Percentiles rank a stretch among this genome's conserved stretches.
Evolutionary conservation across 2,329 filamentous ascomycete genomes (phyloP).

Genomic region (Pyrenochaeta sp.): DNA sequence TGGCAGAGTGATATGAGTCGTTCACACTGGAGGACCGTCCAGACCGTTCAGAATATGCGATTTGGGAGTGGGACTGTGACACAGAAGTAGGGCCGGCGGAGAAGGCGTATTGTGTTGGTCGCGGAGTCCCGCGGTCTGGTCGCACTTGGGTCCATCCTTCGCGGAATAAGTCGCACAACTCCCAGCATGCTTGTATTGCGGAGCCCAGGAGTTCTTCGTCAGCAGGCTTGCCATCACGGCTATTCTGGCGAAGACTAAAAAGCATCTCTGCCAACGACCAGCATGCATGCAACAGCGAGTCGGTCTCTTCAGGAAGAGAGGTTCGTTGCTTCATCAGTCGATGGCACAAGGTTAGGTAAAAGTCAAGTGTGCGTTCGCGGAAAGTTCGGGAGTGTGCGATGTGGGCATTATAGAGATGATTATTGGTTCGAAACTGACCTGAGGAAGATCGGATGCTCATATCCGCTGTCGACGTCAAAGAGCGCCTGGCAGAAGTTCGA

Average conservation of each 20-base stretch:
- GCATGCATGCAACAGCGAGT: conserved; percentile 83
- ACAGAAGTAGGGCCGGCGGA: conserved; percentile 40
- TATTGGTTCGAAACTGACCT: conserved; percentile 95
- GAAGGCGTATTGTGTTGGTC: conserved; percentile 80
- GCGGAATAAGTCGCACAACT: conserved; percentile 90
- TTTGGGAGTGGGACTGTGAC: conserved; percentile 41
- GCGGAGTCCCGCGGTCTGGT: conserved; percentile 84
- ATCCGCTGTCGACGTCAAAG: conserved; percentile 85
- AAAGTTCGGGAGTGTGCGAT: conserved; percentile 86
- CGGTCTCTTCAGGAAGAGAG: conserved; percentile 80
- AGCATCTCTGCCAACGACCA: conserved; percentile 94
- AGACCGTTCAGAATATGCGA: conserved; percentile 46
- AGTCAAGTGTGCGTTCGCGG: conserved; percentile 87
- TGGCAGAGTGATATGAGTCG: conserved; percentile 56
- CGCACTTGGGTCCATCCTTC: conserved; percentile 91
- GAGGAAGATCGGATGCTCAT: conserved; percentile 87
- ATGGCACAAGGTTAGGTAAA: conserved; percentile 93
- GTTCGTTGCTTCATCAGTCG: conserved; percentile 94
- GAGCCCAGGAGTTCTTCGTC: conserved; percentile 88
- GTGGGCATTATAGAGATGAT: conserved; percentile 92
- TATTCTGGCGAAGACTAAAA: conserved; percentile 86
- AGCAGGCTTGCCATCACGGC: conserved; percentile 73
- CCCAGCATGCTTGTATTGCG: conserved; percentile 93
- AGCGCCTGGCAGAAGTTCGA: conserved; percentile 88
- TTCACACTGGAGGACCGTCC: conserved; percentile 55